Percentiles rank a stretch among this genome's conserved stretches.
These are phyloP conservation scores for Chalciporus sp. DNA, from an alignment of 1,284 basidiomycete species.

Conservation along the genomic window DNA sequence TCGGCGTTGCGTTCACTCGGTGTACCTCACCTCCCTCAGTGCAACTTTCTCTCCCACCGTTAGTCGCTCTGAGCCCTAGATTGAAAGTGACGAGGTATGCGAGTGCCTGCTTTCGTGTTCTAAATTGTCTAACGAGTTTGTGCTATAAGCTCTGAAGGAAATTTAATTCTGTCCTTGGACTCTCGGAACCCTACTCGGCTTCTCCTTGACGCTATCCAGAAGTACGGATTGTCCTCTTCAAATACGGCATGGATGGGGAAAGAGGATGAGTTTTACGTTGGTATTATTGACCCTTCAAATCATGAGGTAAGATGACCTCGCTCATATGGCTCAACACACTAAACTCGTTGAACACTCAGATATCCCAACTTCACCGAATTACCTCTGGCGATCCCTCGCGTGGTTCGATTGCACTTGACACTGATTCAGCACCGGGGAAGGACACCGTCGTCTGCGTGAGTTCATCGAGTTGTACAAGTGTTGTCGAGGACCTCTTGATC, in stretches of 20 bases:
- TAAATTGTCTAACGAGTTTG: slow-evolving; percentile 1
- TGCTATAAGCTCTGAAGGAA: slow-evolving; percentile 67
- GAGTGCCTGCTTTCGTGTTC: slow-evolving; percentile 13
- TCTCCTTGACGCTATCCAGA: slow-evolving; percentile 62
- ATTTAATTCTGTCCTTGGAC: slow-evolving; percentile 71
- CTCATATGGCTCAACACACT: neutral
- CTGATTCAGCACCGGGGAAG: slow-evolving; percentile 55
- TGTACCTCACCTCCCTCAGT: slow-evolving; percentile 23
- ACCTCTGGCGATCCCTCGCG: slow-evolving; percentile 80
- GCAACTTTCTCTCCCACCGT: slow-evolving; percentile 51
- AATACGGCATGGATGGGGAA: slow-evolving; percentile 38
- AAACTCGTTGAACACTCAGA: slow-evolving; percentile 26
- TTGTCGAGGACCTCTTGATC: neutral
- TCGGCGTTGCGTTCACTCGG: slow-evolving; percentile 65
- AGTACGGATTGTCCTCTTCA: slow-evolving; percentile 38
- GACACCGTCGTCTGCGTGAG: slow-evolving; percentile 67
- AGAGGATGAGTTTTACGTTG: slow-evolving; percentile 73
- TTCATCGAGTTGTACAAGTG: neutral
- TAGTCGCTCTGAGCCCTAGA: slow-evolving; percentile 53
- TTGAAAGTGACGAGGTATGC: slow-evolving; percentile 60
- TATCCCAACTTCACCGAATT: slow-evolving; percentile 57
- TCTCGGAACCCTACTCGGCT: slow-evolving; percentile 70
- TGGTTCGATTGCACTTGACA: slow-evolving; percentile 74
- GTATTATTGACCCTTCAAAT: slow-evolving; percentile 38
- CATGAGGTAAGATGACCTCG: slow-evolving; percentile 11